Evolutionary conservation across 495 filamentous ascomycete species (phyloP).

Genomic region (Penicillium subrubescens): DNA sequence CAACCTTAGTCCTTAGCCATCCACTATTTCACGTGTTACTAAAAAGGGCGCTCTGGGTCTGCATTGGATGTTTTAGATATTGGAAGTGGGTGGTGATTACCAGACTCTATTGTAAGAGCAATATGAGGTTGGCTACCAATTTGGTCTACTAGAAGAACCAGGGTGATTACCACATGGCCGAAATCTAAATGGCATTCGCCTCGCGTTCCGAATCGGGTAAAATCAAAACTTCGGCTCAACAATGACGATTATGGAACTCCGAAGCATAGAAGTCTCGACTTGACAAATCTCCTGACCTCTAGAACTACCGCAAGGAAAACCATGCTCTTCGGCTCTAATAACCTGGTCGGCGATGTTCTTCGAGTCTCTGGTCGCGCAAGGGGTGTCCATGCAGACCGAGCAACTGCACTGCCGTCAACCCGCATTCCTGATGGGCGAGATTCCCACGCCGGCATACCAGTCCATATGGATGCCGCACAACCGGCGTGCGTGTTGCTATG

Average conservation of each 20-base stretch:
- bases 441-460: constrained; percentile 15
- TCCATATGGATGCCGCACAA: neutral
- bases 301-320: neutral
- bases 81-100: too few species aligned
- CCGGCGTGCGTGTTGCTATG: neutral
- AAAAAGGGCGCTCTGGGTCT: too few species aligned
- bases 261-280: neutral
- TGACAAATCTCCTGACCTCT: neutral
- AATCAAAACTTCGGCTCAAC: neutral
- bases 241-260: neutral
- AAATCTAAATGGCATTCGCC: neutral
- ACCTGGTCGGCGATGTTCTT: neutral
- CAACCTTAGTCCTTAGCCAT: too few species aligned
- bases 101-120: too few species aligned
- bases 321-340: neutral
- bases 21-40: too few species aligned
- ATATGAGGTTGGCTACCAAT: too few species aligned
- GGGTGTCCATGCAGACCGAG: constrained; percentile 8
- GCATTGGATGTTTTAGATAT: too few species aligned
- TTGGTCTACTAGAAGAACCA: too few species aligned
- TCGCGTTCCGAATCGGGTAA: neutral
- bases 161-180: too few species aligned
- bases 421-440: constrained; percentile 12
- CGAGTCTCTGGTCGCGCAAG: constrained; percentile 10
- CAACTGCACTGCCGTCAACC: constrained; percentile 1